Evolutionary conservation across 176 grass and related monocot species (phyloP), one percentile per base, ranked within the genome.

Genomic region (Urochloa ruziziensis): DNA sequence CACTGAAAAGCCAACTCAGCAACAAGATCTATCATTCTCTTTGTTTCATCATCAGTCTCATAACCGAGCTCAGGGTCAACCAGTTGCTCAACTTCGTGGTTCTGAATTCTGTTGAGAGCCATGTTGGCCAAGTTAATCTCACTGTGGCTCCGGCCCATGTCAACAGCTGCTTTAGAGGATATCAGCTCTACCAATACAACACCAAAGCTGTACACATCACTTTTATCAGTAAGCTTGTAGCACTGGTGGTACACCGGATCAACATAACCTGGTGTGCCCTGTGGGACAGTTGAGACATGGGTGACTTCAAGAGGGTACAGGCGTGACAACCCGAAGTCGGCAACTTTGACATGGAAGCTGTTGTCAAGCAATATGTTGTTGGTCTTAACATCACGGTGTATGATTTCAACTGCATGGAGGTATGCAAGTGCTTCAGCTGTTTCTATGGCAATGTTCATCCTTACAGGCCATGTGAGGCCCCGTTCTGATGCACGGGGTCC

Each of bases 191-290:
- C 86, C 76, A 99, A 13, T 5, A 99, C 93, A 16, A 99, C 97
- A 0, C 96, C 97, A 0, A 99, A 99, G 62, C 97, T 99, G 59
- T 99, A 99, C 15, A 99, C 97, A 12, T 99, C 97, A 10, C 97
- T 99, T 82, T 99, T 99, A 24, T 96, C 91, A 0, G 97, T 99
- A 48, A 99, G 89, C 86, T 94, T 94, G 67, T 92, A 99, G 85
- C 97, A 96, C 73, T 88, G 89, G 74, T 94, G 74, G 70, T 99
- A 99, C 34, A 93, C 91, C 0, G 97, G 97, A 39, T 99, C 97
- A 1, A 99, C 97, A n/a, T 99, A 99, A 29, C 97, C 97, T 0
- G 97, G 97, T 8, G 93, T 99, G 67, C 97, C 97, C 54, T 99
- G 97, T 33, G 97, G 97, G 4, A 90, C 97, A 4, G 97, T 99